Percentiles rank a stretch among this genome's conserved stretches.
Conservation (phyloP, 192 early-diverging fungal species). For the Gryganskiella cystojenkinii region DNA sequence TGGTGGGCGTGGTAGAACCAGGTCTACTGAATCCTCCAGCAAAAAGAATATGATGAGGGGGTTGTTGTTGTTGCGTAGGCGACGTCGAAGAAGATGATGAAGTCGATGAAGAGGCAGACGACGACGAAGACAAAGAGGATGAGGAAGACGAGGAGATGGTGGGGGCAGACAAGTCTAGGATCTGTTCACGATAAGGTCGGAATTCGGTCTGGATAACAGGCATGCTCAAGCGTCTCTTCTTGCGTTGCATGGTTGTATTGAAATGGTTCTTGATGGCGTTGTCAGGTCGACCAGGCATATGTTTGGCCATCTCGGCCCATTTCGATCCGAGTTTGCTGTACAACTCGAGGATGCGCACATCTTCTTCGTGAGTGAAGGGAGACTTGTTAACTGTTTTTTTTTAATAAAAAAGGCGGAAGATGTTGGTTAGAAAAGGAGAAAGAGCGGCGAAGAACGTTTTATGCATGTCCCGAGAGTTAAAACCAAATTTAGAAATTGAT, state of each 20-base stretch:
- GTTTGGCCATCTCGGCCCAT: constrained; percentile 53
- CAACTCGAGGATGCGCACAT: constrained; percentile 41
- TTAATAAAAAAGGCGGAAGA: background rate
- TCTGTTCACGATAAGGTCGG: constrained; percentile 5
- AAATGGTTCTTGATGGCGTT: constrained; percentile 55
- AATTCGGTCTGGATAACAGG: constrained; percentile 18
- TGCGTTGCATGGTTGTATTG: constrained; percentile 51
- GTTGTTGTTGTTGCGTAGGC: constrained; percentile 1
- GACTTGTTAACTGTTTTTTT: constrained; percentile 35
- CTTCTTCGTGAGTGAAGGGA: constrained; percentile 44
- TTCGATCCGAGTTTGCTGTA: constrained; percentile 40
- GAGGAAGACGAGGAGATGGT: background rate
- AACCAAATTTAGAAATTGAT: background rate
- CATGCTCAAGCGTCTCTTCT: constrained; percentile 46
- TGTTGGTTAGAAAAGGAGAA: background rate
- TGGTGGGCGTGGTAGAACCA: no score
- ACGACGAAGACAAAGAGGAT: background rate
- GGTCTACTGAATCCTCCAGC: no score
- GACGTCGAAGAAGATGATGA: constrained; percentile 3
- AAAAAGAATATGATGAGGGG: background rate
- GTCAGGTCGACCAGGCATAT: constrained; percentile 42
- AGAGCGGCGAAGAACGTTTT: background rate
- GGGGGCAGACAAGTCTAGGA: background rate
- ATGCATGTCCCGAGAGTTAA: background rate
- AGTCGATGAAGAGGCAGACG: background rate